Percentiles rank a stretch among this genome's conserved stretches.
phyloP scores from a whole-genome alignment of 441 rosid genomes.

The Euphorbia neoarborescens region DNA sequence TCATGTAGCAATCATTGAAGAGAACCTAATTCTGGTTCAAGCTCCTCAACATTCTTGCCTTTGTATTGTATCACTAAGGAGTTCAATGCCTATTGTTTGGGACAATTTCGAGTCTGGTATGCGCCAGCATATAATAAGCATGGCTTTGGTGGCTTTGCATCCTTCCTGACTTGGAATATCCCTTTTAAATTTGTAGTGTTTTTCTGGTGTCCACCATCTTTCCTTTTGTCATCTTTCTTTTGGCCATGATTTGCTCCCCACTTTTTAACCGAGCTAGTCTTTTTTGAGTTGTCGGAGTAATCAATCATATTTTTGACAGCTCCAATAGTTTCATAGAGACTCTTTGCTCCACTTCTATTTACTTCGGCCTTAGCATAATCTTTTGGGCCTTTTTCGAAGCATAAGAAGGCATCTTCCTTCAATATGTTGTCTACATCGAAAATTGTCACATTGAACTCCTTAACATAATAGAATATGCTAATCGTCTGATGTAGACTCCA shows the following conservation, averaged over 20 bases:
- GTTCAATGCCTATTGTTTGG: not conserved
- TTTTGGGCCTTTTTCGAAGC: not conserved
- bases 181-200: too few relatives aligned
- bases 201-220: not conserved
- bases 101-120: not conserved
- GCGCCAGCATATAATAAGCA: not conserved
- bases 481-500: not conserved
- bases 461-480: not conserved
- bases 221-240: not conserved
- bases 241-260: not conserved
- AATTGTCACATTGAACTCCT: not conserved
- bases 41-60: not conserved
- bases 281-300: not conserved
- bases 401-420: not conserved
- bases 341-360: not conserved
- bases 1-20: not conserved
- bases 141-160: not conserved
- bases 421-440: not conserved
- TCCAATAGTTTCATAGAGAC: not conserved
- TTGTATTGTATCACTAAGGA: not conserved
- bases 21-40: not conserved
- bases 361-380: not conserved
- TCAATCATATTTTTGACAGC: not conserved
- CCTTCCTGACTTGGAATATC: not conserved
- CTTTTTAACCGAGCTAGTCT: not conserved